Evolutionary conservation across 2,329 filamentous ascomycete genomes (phyloP), one percentile per base, ranked within the genome.

Genomic region (Scedosporium apiospermum): DNA sequence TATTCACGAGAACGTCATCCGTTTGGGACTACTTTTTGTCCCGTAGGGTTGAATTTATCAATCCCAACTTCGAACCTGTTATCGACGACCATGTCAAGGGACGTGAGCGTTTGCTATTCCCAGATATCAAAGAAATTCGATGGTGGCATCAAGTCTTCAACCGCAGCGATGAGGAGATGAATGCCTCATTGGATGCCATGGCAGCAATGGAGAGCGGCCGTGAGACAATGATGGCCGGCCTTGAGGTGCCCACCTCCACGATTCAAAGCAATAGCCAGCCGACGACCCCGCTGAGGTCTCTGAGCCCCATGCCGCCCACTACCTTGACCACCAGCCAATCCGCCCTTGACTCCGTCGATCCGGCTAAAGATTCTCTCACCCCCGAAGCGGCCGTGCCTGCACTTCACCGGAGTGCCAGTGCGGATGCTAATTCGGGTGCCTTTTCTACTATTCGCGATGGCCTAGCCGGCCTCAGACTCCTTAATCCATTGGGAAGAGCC

Each of bases 11-110:
- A 62, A 96, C 92, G 3, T 82, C 89, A 3, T 96, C 91, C 23
- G 95, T 97, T 1, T 99, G 95, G 95, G 89, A 95, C 67, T 97
- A 98, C 72, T 98, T 99, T 74, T 78, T 98, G 6, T 86, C 89
- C 53, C 85, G 93, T 10, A 87, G 84, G 66, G 79, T 84, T 21
- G 90, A 96, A 69, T 99, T 98, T 69, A 78, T 86, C 44, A 98
- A 98, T 69, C 82, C 87, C 0, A 82, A 88, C 38, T 99, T 93
- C 71, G 88, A 96, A 62, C 71, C 79, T 6, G 80, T 84, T 0
- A 79, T 93, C 42, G 89, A 97, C 65, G 92, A 97, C 69, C 86
- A 89, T 55, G 80, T 88, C 63, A 86, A 89, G 63, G 91, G 90
- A 4, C 87, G 88, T 64, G 93, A 96, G 71, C 83, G 92, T 3